Evolutionary conservation across 805 yeast species (phyloP).

Genomic region (Candida railenensis): DNA sequence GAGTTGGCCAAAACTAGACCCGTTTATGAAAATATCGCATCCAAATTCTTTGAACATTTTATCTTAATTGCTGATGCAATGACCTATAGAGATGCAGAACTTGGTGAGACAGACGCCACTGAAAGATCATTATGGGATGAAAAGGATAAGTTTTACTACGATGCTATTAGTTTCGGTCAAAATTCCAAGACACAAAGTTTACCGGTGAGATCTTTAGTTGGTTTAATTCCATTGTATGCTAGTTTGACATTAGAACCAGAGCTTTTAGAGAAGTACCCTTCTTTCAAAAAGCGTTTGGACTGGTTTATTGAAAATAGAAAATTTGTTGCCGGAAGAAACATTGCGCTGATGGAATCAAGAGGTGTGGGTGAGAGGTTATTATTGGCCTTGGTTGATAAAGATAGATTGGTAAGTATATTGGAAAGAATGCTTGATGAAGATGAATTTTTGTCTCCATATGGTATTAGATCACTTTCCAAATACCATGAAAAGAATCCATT

Average conservation of each 20-base stretch:
- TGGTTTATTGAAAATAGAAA: constrained; percentile 79
- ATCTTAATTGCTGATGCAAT: constrained; percentile 89
- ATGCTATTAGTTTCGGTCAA: constrained; percentile 78
- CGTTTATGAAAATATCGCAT: constrained; percentile 90
- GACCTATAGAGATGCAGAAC: constrained; percentile 58
- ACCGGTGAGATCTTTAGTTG: constrained; percentile 87
- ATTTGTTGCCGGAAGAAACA: constrained; percentile 72
- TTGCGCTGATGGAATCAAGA: constrained; percentile 76
- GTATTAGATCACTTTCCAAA: constrained; percentile 85
- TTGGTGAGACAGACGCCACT: constrained; percentile 39
- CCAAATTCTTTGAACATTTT: constrained; percentile 92
- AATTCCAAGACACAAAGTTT: constrained; percentile 61
- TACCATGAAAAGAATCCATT: constrained; percentile 83
- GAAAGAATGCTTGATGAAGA: constrained; percentile 80
- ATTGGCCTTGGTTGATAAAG: constrained; percentile 77
- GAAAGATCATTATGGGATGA: constrained; percentile 85
- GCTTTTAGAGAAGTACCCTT: constrained; percentile 70
- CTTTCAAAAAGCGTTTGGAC: constrained; percentile 75
- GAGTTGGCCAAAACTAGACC: constrained; percentile 84
- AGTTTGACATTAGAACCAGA: constrained; percentile 86
- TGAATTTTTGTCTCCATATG: constrained; percentile 81
- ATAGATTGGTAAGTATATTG: constrained; percentile 71
- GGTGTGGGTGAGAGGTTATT: constrained; percentile 84
- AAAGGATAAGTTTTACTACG: constrained; percentile 83
- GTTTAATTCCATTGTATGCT: constrained; percentile 88